Percentiles rank a stretch among this genome's conserved stretches.
Evolutionary conservation across 805 yeast genomes (phyloP).

Genomic region (Candida takata): DNA sequence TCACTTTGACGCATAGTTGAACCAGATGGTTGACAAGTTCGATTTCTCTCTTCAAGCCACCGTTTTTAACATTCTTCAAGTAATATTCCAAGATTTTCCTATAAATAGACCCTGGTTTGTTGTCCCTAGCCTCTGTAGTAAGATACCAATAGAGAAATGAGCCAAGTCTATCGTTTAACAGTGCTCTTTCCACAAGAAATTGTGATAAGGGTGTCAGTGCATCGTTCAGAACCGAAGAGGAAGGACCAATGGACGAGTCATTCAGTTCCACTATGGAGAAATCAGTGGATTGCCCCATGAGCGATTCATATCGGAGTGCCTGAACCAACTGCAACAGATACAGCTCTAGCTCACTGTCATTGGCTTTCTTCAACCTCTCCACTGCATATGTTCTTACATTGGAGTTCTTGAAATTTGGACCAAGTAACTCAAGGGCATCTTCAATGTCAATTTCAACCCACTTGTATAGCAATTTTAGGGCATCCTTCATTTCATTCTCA

Average conservation of each 20-base stretch:
- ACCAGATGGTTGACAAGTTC: slow-evolving; percentile 62
- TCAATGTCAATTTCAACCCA: slow-evolving; percentile 78
- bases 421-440: slow-evolving; percentile 78
- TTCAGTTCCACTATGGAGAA: slow-evolving; percentile 32
- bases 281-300: slow-evolving; percentile 22
- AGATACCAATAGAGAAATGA: slow-evolving; percentile 89
- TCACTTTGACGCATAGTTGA: slow-evolving; percentile 55
- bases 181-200: slow-evolving; percentile 68
- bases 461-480: slow-evolving; percentile 59
- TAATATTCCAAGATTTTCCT: slow-evolving; percentile 42
- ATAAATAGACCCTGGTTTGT: slow-evolving; percentile 36
- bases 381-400: slow-evolving; percentile 85
- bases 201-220: slow-evolving; percentile 58
- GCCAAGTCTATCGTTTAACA: slow-evolving; percentile 59
- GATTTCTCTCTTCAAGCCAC: slow-evolving; percentile 49
- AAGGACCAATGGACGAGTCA: slow-evolving; percentile 18
- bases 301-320: slow-evolving; percentile 72
- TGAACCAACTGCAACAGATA: slow-evolving; percentile 87
- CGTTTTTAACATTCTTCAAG: slow-evolving; percentile 26
- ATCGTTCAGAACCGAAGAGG: slow-evolving; percentile 17
- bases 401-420: slow-evolving; percentile 67
- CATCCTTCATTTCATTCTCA: slow-evolving; percentile 71
- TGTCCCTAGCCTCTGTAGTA: slow-evolving; percentile 77
- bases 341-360: slow-evolving; percentile 71
- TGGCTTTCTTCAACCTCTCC: slow-evolving; percentile 68